Base-by-base conservation (phyloP, 2,329 filamentous ascomycete genomes). In the Nemania sp. region DNA sequence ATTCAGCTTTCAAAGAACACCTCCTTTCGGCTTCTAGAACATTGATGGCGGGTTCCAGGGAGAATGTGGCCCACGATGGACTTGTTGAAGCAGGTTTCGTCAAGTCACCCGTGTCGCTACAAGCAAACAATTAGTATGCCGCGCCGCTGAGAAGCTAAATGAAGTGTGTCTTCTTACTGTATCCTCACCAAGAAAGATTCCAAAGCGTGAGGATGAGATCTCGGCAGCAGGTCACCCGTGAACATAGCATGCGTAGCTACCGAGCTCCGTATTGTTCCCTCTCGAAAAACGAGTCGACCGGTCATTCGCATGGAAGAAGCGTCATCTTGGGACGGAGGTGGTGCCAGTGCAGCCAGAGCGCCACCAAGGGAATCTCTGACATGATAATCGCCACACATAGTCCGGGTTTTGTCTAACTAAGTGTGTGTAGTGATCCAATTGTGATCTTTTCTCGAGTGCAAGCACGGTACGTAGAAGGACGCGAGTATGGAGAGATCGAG, bases 351-450 rank as follows among this genome's bases (percentile, higher is more conserved):
- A 6, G 70, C 77, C 44, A 80, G 70, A 14, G 77, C 77, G 28
- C 77, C 77, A 52, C 77, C 76, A 33, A 71, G 70, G 8, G 75
- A 73, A 41, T 70, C 65, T 52, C 73, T 69, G 9, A 71, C 70
- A 50, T 61, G 6, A 19, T 44, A n/a, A 14, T 77, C 71, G 37
- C 77, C 76, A 56, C 77, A 80, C 77, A 80, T 80, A 20, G 48
- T 50, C 39, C 24, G 34, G 17, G 17, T 46, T 28, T 6, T 22
- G n/a, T 39, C 12, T 28, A 17, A 26, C 31, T 5, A 34, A 17
- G 20, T 28, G 24, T 26, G 31, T 8, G 31, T 7, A 11, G 5
- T 6, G 17, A 4, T n/a, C n/a, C n/a, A n/a, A n/a, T n/a, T n/a
- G n/a, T n/a, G n/a, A n/a, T n/a, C n/a, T n/a, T n/a, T n/a, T n/a